phyloP scores from a whole-genome alignment of 129 eudicot genomes.

The Chrysanthemum makinoi region DNA sequence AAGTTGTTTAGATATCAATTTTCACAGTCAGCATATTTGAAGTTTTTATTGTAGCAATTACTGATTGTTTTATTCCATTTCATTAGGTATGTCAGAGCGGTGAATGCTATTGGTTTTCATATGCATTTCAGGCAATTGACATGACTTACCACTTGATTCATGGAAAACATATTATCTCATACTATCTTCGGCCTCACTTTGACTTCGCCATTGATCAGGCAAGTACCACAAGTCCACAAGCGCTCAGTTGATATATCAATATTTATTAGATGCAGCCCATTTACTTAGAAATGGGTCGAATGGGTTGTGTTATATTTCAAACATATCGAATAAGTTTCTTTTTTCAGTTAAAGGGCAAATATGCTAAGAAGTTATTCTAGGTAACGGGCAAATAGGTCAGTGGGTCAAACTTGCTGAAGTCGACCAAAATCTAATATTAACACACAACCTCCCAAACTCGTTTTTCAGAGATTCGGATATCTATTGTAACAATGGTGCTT shows the following conservation, averaged over 20 bases:
- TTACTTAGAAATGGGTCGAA: neutral
- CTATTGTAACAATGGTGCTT: neutral
- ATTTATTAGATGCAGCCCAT: neutral
- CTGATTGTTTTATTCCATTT: neutral
- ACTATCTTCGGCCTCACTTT: slow-evolving; percentile 59
- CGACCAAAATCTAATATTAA: neutral
- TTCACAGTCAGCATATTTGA: neutral
- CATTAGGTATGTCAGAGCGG: slow-evolving; percentile 63
- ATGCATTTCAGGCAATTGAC: slow-evolving; percentile 72
- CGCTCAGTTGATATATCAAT: neutral
- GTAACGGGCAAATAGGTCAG: neutral
- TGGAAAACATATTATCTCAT: slow-evolving; percentile 46
- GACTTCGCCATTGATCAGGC: slow-evolving; percentile 90
- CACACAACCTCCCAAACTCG: neutral
- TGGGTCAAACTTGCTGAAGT: neutral
- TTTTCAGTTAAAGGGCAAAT: neutral
- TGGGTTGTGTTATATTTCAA: neutral
- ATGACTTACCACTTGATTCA: slow-evolving; percentile 46
- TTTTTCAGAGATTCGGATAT: neutral
- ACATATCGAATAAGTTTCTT: neutral
- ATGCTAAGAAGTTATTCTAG: neutral
- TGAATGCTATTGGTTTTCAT: slow-evolving; percentile 68
- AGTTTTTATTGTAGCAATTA: neutral
- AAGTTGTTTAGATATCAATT: neutral
- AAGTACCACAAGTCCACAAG: slow-evolving; percentile 30